Base-by-base conservation (phyloP, 768 basidiomycete species). In the Lactifluus echinatus region DNA sequence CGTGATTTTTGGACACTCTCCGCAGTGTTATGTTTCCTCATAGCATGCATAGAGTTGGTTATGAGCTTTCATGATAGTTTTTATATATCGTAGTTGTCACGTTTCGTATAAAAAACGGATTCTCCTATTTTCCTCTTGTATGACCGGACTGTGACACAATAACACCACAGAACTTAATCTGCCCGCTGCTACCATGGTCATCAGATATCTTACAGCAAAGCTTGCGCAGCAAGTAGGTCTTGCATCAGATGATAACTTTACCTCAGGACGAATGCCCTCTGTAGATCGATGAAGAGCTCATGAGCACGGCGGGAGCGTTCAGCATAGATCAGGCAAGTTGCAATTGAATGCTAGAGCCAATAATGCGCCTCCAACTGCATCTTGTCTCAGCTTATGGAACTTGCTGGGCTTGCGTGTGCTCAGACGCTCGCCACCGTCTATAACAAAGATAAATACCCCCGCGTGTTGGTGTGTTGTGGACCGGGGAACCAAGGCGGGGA, bases 401-500 rank as follows among this genome's bases (percentile, higher is more conserved):
- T 98, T 12, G 95, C 95, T 29, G 96, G 96, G 1, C 74, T 98
- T 10, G 86, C 95, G 1, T 94, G 94, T 67, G 96, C 95, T 0
- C 90, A 94, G 68, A 80, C 89, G 0, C 73, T 97, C 2, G 84
- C 87, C 6, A 84, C 76, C n/a, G 82, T 84, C 0, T 98, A 91
- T 68, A 75, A 74, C 39, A 81, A 78, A 29, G 80, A 83, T 3
- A 78, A 75, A 44, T 83, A 89, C 68, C 79, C 78, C 36, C 80
- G 83, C 11, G 91, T 98, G 6, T 75, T 98, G n/a, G 89, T 98
- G 11, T 93, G 90, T 66, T 97, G 94, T 68, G 96, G 96, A 17
- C 94, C 96, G 7, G 96, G 96, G 40, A 98, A 98, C 66, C 95
- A 98, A 75, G 92, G 93, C 1, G 96, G 96, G 12, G 96, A 99